These are phyloP conservation scores for Halteria grandinella DNA, from an alignment of 73 alveolate genomes.

Conservation along the genomic window DNA sequence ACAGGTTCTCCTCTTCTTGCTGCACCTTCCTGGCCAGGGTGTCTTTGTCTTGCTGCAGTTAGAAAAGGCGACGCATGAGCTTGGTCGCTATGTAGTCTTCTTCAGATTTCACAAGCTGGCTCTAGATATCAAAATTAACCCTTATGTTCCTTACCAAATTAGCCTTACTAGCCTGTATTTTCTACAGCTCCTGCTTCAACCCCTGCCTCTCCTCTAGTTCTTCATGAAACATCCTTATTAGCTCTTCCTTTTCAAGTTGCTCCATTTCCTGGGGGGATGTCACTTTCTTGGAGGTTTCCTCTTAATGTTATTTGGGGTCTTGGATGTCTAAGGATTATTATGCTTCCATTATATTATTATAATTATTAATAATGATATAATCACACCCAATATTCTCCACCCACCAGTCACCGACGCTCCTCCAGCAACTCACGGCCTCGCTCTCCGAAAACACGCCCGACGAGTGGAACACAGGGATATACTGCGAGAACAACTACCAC, in stretches of 20 bases:
- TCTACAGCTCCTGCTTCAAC: not conserved
- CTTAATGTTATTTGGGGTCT: too few species aligned
- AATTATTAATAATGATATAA: too few species aligned
- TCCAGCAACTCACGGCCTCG: too few species aligned
- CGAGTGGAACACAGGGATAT: not conserved
- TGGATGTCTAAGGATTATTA: too few species aligned
- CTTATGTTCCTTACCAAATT: slow-evolving; percentile 9
- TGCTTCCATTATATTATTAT: too few species aligned
- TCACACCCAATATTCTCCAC: too few species aligned
- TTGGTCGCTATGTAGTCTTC: slow-evolving; percentile 60
- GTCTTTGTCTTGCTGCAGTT: slow-evolving; percentile 35
- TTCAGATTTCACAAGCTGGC: slow-evolving; percentile 58
- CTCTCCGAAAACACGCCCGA: too few species aligned
- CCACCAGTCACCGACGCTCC: too few species aligned
- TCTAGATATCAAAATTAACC: not conserved
- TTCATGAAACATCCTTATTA: slow-evolving; percentile 14
- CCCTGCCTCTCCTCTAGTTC: slow-evolving; percentile 30
- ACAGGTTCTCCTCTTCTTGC: slow-evolving; percentile 53
- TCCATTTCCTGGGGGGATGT: too few species aligned
- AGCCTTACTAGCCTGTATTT: slow-evolving; percentile 26
- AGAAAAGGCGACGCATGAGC: slow-evolving; percentile 25
- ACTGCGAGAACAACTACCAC: slow-evolving; percentile 31
- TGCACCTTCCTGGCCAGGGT: slow-evolving; percentile 37
- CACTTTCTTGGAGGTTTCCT: too few species aligned
- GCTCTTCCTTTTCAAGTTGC: slow-evolving; percentile 36